These are phyloP conservation scores for Amoeboaphelidium protococcarum DNA, from an alignment of 371 early-diverging fungal species.

Conservation along the genomic window DNA sequence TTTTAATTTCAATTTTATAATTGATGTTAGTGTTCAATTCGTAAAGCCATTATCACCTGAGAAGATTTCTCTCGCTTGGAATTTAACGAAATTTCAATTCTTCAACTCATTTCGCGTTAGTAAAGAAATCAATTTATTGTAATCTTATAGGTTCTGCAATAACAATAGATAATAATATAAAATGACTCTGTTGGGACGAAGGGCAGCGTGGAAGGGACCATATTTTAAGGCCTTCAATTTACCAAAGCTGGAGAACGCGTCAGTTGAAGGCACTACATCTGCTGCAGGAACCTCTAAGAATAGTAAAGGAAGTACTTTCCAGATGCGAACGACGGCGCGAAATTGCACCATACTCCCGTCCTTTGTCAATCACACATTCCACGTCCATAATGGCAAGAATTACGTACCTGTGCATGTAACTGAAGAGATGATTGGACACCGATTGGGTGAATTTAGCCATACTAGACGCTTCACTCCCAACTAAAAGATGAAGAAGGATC, in stretches of 20 bases:
- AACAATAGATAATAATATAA: no score
- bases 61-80: no score
- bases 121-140: no score
- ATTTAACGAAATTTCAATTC: no score
- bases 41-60: no score
- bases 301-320: slow-evolving; percentile 26
- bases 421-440: slow-evolving; percentile 90
- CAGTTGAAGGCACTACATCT: slow-evolving; percentile 10
- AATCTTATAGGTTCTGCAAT: no score
- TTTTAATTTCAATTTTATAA: no score
- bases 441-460: slow-evolving; percentile 91
- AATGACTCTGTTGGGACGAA: slow-evolving; percentile 6
- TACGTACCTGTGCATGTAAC: slow-evolving; percentile 58
- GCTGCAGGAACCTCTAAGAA: slow-evolving; percentile 2
- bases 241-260: no score
- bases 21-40: no score
- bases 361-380: slow-evolving; percentile 67
- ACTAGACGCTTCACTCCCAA: no score
- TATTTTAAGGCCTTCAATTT: slow-evolving; percentile 58
- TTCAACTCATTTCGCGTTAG: no score
- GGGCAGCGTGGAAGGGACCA: slow-evolving; percentile 88
- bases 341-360: slow-evolving; percentile 71
- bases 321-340: slow-evolving; percentile 35
- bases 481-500: no score
- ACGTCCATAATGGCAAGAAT: slow-evolving; percentile 80